These are phyloP conservation scores for Clarireedia paspali DNA, from an alignment of 2,329 filamentous ascomycete genomes.

Conservation along the genomic window DNA sequence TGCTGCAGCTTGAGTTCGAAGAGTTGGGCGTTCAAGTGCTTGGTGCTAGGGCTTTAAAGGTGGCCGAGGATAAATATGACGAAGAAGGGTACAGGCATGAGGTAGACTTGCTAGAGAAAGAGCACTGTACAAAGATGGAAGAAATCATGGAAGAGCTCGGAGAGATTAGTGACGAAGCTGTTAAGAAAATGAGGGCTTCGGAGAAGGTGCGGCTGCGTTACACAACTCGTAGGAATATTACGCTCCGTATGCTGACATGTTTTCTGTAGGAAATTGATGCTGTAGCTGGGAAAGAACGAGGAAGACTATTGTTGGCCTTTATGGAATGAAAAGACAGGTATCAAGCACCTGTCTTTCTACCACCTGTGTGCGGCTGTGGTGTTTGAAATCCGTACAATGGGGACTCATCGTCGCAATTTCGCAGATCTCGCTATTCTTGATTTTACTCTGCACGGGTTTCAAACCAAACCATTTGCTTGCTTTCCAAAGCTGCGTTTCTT, in stretches of 20 bases:
- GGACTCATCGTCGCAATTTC: too few relatives aligned
- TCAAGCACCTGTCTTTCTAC: too few relatives aligned
- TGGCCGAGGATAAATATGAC: not conserved
- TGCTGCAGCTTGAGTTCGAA: conserved; percentile 22
- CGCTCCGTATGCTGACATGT: not conserved
- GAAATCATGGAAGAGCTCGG: conserved; percentile 20
- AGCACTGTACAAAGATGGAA: conserved; percentile 14
- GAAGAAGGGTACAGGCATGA: conserved; percentile 15
- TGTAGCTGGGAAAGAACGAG: not conserved
- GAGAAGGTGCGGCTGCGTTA: conserved; percentile 20
- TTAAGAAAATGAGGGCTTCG: conserved; percentile 21
- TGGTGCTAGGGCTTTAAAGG: conserved; percentile 14
- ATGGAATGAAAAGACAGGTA: not conserved
- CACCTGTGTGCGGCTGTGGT: too few relatives aligned
- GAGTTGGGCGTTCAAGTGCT: conserved; percentile 17
- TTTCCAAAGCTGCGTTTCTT: too few relatives aligned
- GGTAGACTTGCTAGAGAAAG: conserved; percentile 17
- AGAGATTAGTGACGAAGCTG: conserved; percentile 9
- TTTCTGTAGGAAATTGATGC: conserved; percentile 13
- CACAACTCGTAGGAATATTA: too few relatives aligned
- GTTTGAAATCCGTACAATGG: too few relatives aligned
- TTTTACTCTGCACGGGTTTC: too few relatives aligned
- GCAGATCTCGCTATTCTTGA: too few relatives aligned
- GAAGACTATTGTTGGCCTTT: not conserved
- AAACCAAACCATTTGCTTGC: too few relatives aligned